phyloP scores from a whole-genome alignment of 2,329 filamentous ascomycete genomes.

The Sclerotinia spermophila region DNA sequence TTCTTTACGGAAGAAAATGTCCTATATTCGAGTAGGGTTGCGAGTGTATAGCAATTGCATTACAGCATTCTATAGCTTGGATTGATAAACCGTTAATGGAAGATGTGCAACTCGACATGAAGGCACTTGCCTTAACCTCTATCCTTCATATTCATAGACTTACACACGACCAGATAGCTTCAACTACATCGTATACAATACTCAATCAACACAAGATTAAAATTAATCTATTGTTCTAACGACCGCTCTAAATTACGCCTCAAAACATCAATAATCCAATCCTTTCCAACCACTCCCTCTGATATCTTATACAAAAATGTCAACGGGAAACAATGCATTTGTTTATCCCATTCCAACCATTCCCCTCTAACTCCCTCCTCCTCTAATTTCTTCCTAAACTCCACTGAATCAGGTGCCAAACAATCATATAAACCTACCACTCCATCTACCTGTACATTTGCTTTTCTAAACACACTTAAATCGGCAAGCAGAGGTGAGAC shows the following conservation, averaged over 20 bases:
- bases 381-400: conserved; percentile 24
- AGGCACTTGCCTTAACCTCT: background rate
- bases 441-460: conserved; percentile 27
- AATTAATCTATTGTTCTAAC: background rate
- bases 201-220: background rate
- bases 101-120: background rate
- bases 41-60: too few relatives aligned
- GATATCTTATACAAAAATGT: background rate
- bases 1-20: too few relatives aligned
- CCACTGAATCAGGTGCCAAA: conserved; percentile 22
- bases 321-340: conserved; percentile 30
- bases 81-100: background rate
- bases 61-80: background rate
- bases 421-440: conserved; percentile 25
- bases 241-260: background rate
- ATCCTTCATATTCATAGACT: background rate
- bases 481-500: conserved; percentile 27
- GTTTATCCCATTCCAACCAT: conserved; percentile 28
- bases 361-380: conserved; percentile 23
- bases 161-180: background rate
- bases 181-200: background rate
- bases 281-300: conserved; percentile 7
- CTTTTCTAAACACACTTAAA: conserved; percentile 20
- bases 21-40: too few relatives aligned
- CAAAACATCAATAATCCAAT: conserved; percentile 14